phyloP scores from a whole-genome alignment of 768 basidiomycete genomes.

The Mycena leptocephala region DNA sequence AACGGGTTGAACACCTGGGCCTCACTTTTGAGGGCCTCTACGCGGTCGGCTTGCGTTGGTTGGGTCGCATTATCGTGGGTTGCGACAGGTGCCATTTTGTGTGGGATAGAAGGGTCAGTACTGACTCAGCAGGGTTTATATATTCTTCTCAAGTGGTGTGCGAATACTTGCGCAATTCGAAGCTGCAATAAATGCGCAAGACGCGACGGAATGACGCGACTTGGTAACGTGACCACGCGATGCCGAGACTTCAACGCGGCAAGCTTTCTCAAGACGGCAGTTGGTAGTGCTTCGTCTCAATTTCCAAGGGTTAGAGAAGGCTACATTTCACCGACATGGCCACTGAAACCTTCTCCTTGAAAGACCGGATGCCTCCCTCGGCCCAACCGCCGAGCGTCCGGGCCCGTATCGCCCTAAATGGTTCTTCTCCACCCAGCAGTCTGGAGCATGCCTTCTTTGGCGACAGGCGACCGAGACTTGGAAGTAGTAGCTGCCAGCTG shows the following conservation, averaged over 20 bases:
- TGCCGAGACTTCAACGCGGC: neutral
- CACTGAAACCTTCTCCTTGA: constrained; percentile 66
- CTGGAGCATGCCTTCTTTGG: constrained; percentile 68
- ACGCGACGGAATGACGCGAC: constrained; percentile 22
- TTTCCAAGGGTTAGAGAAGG: neutral
- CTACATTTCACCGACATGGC: too few species aligned
- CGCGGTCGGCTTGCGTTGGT: constrained; percentile 36
- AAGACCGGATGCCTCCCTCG: constrained; percentile 64
- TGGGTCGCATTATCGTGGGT: constrained; percentile 51
- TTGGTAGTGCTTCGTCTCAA: neutral
- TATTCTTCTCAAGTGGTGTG: neutral
- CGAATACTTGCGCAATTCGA: constrained; percentile 18
- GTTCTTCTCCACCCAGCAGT: constrained; percentile 67
- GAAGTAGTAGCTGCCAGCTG: constrained; percentile 69
- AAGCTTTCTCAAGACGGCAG: too few species aligned
- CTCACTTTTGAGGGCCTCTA: constrained; percentile 42
- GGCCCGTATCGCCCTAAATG: constrained; percentile 64
- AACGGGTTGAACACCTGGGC: constrained; percentile 71
- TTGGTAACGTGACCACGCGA: constrained; percentile 15
- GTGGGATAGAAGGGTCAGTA: neutral
- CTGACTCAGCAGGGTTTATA: neutral
- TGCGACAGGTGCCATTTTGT: constrained; percentile 67
- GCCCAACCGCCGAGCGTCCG: constrained; percentile 58
- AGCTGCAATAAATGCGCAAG: constrained; percentile 10
- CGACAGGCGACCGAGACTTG: constrained; percentile 65